Evolutionary conservation across 306 rosid genomes (phyloP), one percentile per base, ranked within the genome.

Genomic region (Potentilla sterilis): DNA sequence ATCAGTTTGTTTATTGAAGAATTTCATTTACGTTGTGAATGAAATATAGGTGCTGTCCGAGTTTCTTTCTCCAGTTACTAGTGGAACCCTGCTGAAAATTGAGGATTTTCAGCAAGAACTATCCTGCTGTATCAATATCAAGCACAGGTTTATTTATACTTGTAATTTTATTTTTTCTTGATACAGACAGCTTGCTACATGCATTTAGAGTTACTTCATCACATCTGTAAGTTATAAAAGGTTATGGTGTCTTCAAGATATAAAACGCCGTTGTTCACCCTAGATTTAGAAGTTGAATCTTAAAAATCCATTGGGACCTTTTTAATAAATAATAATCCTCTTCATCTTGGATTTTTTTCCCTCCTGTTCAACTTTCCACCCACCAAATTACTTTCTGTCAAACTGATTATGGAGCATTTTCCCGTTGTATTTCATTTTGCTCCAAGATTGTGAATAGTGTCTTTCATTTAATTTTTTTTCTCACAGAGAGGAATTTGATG

Each of bases 61-160:
- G 28, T 49, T 95, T 81, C 96, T 93, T 74, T 81, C 93, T 16
- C 97, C 97, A 7, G 83, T 95, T 51, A 87, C 83, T 5, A 86
- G 92, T 72, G 99, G 99, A 41, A 86, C 96, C 13, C 82, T 86
- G 82, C 87, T 95, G 57, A 85, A 93, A 0, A 86, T 95, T 24
- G 96, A 88, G 85, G 99, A 95, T 89, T 80, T 90, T 73, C 93
- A 80, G 58, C 99, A 95, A 83, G 97, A 90, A 80, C 85, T 92
- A 5, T 64, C 81, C 47, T 95, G 99, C 92, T 84, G 76, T 75
- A 88, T 95, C 83, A 90, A 89, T 75, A 85, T 95, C 79, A 95
- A 89, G 78, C 97, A 95, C 81, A 95, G 99, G 99, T 95, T 77
- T 14, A 28, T 4, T 6, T 47, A 11, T 47, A 14, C 12, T 47